Percentiles rank a stretch among this genome's conserved stretches.
Evolutionary conservation across 2,329 filamentous ascomycete genomes (phyloP).

Genomic region (Ascosphaera apis): DNA sequence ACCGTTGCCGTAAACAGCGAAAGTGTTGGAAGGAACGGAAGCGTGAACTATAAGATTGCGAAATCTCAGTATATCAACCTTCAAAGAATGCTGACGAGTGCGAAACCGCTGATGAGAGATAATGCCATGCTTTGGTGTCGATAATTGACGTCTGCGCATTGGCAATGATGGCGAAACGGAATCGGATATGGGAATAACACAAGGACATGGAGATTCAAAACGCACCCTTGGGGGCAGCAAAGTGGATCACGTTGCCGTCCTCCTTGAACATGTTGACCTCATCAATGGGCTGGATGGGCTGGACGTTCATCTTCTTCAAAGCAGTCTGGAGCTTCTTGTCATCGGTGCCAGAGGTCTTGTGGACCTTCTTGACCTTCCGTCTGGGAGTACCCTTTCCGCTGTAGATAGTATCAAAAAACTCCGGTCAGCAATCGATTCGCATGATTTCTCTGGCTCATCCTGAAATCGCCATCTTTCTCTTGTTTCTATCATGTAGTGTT

Average conservation of each 20-base stretch:
- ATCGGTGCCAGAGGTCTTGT: conserved; percentile 77
- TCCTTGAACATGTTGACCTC: conserved; percentile 99
- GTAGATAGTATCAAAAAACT: conserved; percentile 7
- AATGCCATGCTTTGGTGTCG: background rate
- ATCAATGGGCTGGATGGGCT: conserved; percentile 98
- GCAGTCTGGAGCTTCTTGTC: conserved; percentile 98
- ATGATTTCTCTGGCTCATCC: too few relatives aligned
- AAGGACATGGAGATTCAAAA: conserved; percentile 8
- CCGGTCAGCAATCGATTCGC: conserved; percentile 6
- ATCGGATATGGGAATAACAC: conserved; percentile 1
- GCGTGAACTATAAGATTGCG: conserved; percentile 51
- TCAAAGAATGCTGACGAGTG: background rate
- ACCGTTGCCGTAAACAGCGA: conserved; percentile 95
- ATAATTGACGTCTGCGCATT: background rate
- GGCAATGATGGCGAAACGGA: background rate
- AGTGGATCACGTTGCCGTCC: conserved; percentile 99
- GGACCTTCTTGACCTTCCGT: conserved; percentile 95
- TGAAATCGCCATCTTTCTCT: too few relatives aligned
- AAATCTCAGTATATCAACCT: background rate
- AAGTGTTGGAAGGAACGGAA: conserved; percentile 93
- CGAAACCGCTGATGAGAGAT: too few relatives aligned
- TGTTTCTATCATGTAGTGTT: too few relatives aligned
- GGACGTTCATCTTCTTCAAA: conserved; percentile 98
- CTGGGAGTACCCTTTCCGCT: conserved; percentile 96
- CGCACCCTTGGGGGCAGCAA: conserved; percentile 88